phyloP scores from a whole-genome alignment of 305 asterid genomes.

The Striga hermonthica region DNA sequence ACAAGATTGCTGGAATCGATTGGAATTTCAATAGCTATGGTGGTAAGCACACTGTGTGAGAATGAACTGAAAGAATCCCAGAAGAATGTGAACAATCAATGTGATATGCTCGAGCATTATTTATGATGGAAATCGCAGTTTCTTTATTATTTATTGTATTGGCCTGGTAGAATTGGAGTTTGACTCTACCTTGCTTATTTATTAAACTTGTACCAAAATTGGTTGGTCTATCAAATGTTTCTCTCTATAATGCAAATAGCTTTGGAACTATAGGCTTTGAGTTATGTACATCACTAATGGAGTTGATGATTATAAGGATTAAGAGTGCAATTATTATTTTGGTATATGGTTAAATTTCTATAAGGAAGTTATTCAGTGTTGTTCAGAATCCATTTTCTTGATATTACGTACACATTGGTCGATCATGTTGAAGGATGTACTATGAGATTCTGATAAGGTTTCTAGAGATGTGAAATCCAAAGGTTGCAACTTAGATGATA shows the following conservation, averaged over 20 bases:
- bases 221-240: constrained; percentile 13
- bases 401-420: neutral
- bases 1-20: constrained; percentile 78
- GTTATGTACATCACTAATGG: neutral
- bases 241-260: neutral
- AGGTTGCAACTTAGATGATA: constrained; percentile 4
- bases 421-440: neutral
- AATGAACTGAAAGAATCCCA: neutral
- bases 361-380: neutral
- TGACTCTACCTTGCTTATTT: neutral
- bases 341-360: constrained; percentile 1
- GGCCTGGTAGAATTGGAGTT: constrained; percentile 2
- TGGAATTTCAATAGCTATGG: constrained; percentile 97
- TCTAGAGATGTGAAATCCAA: constrained; percentile 1
- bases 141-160: neutral
- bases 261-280: neutral
- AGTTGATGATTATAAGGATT: constrained; percentile 18
- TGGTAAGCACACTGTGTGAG: constrained; percentile 45
- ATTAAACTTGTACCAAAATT: neutral
- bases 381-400: constrained; percentile 16
- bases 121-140: constrained; percentile 3
- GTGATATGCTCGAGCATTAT: neutral
- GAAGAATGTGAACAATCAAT: neutral
- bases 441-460: neutral
- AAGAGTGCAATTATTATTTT: neutral